phyloP scores from a whole-genome alignment of 345 rosid genomes.

The Toxicodendron radicans region DNA sequence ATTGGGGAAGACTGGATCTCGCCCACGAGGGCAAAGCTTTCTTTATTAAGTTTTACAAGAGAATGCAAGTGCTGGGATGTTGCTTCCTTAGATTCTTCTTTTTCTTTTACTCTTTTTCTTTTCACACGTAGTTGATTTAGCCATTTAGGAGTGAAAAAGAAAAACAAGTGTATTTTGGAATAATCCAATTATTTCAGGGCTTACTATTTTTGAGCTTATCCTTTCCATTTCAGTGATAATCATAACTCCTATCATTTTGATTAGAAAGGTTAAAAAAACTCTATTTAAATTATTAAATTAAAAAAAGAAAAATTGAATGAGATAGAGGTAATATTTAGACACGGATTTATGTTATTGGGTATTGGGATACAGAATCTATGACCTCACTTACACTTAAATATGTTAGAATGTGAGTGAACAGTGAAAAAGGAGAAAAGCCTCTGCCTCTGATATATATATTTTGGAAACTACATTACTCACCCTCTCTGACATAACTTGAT shows the following conservation, averaged over 20 bases:
- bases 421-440: neutral
- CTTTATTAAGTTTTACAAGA: slow-evolving; percentile 4
- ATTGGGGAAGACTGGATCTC: slow-evolving; percentile 1
- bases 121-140: slow-evolving; percentile 4
- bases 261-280: neutral
- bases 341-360: no score
- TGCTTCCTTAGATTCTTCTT: slow-evolving; percentile 2
- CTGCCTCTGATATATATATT: no score
- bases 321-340: neutral
- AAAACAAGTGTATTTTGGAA: neutral
- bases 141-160: no score
- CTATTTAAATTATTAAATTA: no score
- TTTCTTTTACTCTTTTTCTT: neutral
- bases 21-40: neutral
- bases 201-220: neutral
- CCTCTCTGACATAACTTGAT: neutral
- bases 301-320: no score
- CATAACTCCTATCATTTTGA: neutral
- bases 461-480: no score
- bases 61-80: neutral
- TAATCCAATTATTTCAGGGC: neutral
- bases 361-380: neutral
- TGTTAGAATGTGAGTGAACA: neutral
- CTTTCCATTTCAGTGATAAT: neutral
- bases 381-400: neutral